These are phyloP conservation scores for Epichloe bromicola DNA, from an alignment of 2,329 filamentous ascomycete species.

Conservation along the genomic window DNA sequence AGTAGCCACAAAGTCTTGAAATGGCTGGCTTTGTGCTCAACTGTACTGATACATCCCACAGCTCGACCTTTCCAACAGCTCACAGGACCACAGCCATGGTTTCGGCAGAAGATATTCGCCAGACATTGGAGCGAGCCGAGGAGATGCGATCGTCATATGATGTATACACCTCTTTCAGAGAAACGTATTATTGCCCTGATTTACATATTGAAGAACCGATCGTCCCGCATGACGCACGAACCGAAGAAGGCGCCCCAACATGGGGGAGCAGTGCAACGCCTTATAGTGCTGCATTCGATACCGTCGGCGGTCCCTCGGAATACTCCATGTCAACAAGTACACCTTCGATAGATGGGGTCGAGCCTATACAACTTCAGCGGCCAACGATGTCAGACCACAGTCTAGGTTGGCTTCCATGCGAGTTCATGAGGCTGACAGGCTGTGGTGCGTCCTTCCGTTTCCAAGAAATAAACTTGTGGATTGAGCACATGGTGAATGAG, in stretches of 20 bases:
- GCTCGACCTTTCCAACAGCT: neutral
- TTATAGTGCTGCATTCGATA: conserved; percentile 7
- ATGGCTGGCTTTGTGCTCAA: neutral
- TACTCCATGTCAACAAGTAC: conserved; percentile 13
- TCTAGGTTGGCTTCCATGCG: conserved; percentile 27
- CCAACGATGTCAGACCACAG: conserved; percentile 3
- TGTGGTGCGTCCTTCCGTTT: conserved; percentile 27
- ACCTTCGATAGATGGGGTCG: conserved; percentile 7
- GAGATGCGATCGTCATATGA: neutral
- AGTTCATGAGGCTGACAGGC: conserved; percentile 23
- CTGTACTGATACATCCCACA: neutral
- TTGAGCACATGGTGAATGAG: conserved; percentile 27
- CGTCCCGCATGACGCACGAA: neutral
- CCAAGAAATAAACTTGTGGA: conserved; percentile 29
- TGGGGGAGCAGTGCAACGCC: conserved; percentile 6
- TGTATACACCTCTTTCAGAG: neutral
- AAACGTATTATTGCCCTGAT: conserved; percentile 2
- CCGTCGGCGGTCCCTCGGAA: conserved; percentile 6
- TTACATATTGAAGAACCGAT: neutral
- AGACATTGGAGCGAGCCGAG: neutral
- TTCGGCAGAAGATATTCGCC: neutral
- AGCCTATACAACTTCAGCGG: conserved; percentile 7
- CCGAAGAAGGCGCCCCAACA: conserved; percentile 1
- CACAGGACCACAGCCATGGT: neutral
- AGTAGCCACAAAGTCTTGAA: neutral